Base-by-base conservation (phyloP, 495 filamentous ascomycete species). In the Hyphodiscus hymeniophilus region DNA sequence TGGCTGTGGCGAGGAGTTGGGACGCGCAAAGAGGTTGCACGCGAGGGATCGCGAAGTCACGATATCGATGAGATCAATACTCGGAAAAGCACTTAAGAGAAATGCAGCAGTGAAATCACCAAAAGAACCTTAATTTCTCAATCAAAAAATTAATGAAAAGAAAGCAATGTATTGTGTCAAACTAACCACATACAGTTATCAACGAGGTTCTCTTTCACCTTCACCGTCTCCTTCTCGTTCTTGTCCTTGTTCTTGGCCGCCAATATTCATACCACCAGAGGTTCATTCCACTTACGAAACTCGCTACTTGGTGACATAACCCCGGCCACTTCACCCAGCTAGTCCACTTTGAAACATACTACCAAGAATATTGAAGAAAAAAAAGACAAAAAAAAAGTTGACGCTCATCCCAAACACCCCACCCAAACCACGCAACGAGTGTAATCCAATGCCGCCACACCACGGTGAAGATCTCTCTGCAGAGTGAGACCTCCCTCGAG, bases 401-500 rank as follows among this genome's bases (percentile, higher is more conserved):
- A 60, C 52, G 34, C 31, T 52, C 55, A 51, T 50, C 45, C 47
- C 47, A 55, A 40, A 45, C 42, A 16, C 38, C 12, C 11, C 42
- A 52, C 24, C 41, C 54, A 60, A 60, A 57, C 58, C 57, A 52
- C 47, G 42, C 58, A 52, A 52, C 54, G 41, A 54, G 47, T 53
- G 59, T 59, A 61, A 41, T 61, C 59, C 59, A 56, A 45, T 41
- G 26, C 55, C 59, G 59, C 59, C 59, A 61, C 52, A 57, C 50
- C 53, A 59, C 46, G 56, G 59, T 59, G 59, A 59, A 56, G 48
- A 57, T 22, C 44, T 57, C 59, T 56, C 52, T 61, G 59, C 59
- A 59, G 59, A 61, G 59, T 61, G 59, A 61, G 47, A 39, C 59
- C 59, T 61, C 59, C 59, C 59, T 61, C 49, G 52, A 56, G 59